These are phyloP conservation scores for Phytophthora podocarpi DNA, from an alignment of 352 stramenopile genomes.

Conservation along the genomic window DNA sequence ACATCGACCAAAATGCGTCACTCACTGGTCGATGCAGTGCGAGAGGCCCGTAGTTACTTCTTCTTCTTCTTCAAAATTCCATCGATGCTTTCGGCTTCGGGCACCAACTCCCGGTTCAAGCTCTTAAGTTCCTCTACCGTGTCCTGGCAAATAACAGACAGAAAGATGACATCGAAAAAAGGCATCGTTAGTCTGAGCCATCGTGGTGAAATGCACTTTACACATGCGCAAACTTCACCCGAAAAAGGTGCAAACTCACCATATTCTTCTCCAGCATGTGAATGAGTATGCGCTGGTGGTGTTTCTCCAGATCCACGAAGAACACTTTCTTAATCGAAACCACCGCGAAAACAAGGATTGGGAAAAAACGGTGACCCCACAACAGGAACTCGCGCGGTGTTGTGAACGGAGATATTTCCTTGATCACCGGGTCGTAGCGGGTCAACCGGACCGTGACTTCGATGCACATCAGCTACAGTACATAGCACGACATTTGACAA, in stretches of 20 bases:
- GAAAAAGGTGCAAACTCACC: slow-evolving; percentile 21
- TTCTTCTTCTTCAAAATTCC: slow-evolving; percentile 21
- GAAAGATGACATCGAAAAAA: neutral
- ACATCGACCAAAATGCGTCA: neutral
- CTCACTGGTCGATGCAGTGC: neutral
- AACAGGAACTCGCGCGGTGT: slow-evolving; percentile 66
- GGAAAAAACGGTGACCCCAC: slow-evolving; percentile 62
- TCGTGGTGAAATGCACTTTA: neutral
- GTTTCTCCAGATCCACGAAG: slow-evolving; percentile 66
- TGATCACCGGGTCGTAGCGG: slow-evolving; percentile 59
- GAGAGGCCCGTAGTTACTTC: neutral
- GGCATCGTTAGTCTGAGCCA: neutral
- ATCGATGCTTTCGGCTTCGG: slow-evolving; percentile 11
- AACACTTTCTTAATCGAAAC: slow-evolving; percentile 59
- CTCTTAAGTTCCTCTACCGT: slow-evolving; percentile 33
- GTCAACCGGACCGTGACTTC: slow-evolving; percentile 62
- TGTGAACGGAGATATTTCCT: slow-evolving; percentile 45
- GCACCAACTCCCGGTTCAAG: slow-evolving; percentile 27
- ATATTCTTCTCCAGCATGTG: slow-evolving; percentile 64
- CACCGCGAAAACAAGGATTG: slow-evolving; percentile 46
- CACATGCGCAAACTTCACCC: neutral
- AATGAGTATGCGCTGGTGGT: slow-evolving; percentile 47
- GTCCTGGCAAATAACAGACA: slow-evolving; percentile 19
- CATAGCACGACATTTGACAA: neutral
- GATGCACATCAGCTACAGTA: slow-evolving; percentile 49